phyloP scores from a whole-genome alignment of 176 grass and related monocot species.

The Eremochloa ophiuroides region DNA sequence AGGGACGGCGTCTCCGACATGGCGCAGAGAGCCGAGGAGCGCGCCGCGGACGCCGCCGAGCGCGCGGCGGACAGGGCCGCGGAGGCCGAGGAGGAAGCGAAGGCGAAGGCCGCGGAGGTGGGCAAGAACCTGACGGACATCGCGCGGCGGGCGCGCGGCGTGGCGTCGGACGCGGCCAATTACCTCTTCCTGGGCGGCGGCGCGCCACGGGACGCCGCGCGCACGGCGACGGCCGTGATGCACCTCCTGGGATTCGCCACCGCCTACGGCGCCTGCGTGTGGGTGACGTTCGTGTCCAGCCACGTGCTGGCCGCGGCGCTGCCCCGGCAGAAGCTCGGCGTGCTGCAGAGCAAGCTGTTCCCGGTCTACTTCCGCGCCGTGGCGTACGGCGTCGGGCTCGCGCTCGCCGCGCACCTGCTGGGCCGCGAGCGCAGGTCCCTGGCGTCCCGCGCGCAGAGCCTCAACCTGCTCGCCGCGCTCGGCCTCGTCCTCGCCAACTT shows the following conservation, averaged over 20 bases:
- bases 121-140: conserved; percentile 65
- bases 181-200: conserved; percentile 40
- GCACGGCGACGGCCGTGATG: conserved; percentile 34
- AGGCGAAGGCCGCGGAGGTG: conserved; percentile 32
- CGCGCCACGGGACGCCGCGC: conserved; percentile 21
- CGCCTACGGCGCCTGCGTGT: conserved; percentile 64
- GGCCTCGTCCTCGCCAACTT: conserved; percentile 57
- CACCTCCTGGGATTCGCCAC: conserved; percentile 60
- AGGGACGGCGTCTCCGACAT: conserved; percentile 13
- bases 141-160: conserved; percentile 34
- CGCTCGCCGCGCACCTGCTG: conserved; percentile 49
- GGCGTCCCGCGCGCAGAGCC: conserved; percentile 45
- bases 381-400: conserved; percentile 43
- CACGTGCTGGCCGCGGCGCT: conserved; percentile 52
- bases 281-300: conserved; percentile 91
- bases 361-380: conserved; percentile 81
- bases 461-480: conserved; percentile 55
- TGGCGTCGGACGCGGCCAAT: conserved; percentile 43
- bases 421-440: conserved; percentile 32
- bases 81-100: conserved; percentile 18
- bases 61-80: conserved; percentile 4
- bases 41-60: conserved; percentile 1
- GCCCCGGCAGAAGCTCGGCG: conserved; percentile 68
- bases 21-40: conserved; percentile 25
- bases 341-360: conserved; percentile 90